Conservation (phyloP, 371 early-diverging fungal species). For the Mortierella polycephala region DNA sequence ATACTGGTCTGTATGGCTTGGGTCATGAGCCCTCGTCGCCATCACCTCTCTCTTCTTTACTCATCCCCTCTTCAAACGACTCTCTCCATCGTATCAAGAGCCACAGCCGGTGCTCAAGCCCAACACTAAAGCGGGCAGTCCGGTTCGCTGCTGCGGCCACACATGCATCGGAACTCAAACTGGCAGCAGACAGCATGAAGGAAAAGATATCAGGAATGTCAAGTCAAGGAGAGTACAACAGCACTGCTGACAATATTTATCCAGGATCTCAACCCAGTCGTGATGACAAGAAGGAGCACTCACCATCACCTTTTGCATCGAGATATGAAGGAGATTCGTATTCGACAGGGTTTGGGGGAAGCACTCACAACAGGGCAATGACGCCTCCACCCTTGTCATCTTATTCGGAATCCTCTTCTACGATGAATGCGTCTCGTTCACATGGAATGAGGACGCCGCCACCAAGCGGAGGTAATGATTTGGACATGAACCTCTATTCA, state of each 20-base stretch:
- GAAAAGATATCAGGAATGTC: constrained; percentile 12
- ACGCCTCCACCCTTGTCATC: constrained; percentile 21
- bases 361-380: constrained; percentile 1
- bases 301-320: constrained; percentile 12
- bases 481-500: constrained; percentile 18
- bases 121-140: constrained; percentile 43
- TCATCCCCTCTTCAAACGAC: constrained; percentile 26
- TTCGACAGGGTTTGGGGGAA: not conserved
- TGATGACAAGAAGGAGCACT: constrained; percentile 34
- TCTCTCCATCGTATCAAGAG: constrained; percentile 18
- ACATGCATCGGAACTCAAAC: constrained; percentile 14
- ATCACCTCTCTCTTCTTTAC: constrained; percentile 45
- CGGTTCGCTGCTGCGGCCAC: constrained; percentile 42
- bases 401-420: constrained; percentile 3
- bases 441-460: constrained; percentile 54
- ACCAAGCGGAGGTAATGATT: constrained; percentile 36
- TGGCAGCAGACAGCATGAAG: constrained; percentile 12
- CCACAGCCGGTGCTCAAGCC: constrained; percentile 46
- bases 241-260: constrained; percentile 18
- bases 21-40: constrained; percentile 42
- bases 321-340: constrained; percentile 3
- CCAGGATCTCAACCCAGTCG: constrained; percentile 31
- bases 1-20: constrained; percentile 28
- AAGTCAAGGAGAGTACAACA: constrained; percentile 17
- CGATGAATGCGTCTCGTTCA: not conserved